A percentile compares a stretch with the other conserved stretches of the same genome.
Conservation (phyloP, 2,329 filamentous ascomycete genomes). For the Hansfordia pulvinata region DNA sequence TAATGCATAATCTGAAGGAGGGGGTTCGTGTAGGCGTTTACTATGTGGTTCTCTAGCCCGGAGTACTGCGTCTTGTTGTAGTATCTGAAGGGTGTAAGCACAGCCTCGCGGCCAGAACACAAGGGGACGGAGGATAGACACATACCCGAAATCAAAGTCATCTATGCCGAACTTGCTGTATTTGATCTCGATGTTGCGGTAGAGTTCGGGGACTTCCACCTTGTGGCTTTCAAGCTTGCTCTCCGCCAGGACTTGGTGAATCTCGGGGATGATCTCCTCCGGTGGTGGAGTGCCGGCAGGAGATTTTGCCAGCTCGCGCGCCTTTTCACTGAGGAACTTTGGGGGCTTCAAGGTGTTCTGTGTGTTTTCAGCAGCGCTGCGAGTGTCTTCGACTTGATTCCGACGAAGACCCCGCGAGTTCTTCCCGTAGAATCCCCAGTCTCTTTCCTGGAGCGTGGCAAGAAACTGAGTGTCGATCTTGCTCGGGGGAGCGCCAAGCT, state of each 20-base stretch:
- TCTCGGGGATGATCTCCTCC: slow-evolving; percentile 37
- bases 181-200: slow-evolving; percentile 92
- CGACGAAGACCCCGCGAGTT: slow-evolving; percentile 61
- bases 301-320: slow-evolving; percentile 48
- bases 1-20: slow-evolving; percentile 86
- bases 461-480: slow-evolving; percentile 62
- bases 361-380: slow-evolving; percentile 40
- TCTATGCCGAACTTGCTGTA: slow-evolving; percentile 99
- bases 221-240: slow-evolving; percentile 61
- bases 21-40: slow-evolving; percentile 91
- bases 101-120: neutral
- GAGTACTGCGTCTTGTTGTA: slow-evolving; percentile 92
- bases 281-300: slow-evolving; percentile 23
- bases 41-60: slow-evolving; percentile 88
- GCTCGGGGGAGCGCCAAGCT: slow-evolving; percentile 69
- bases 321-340: slow-evolving; percentile 91
- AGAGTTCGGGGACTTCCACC: slow-evolving; percentile 75
- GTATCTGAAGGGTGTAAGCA: slow-evolving; percentile 38
- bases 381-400: slow-evolving; percentile 74
- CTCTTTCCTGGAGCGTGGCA: slow-evolving; percentile 52
- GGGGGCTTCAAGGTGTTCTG: slow-evolving; percentile 59
- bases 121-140: slow-evolving; percentile 2
- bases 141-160: slow-evolving; percentile 90
- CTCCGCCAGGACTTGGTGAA: slow-evolving; percentile 51
- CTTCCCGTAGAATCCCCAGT: slow-evolving; percentile 66